Evolutionary conservation across 352 stramenopile genomes (phyloP), one percentile per base, ranked within the genome.

Genomic region (Phytophthora sojae): DNA sequence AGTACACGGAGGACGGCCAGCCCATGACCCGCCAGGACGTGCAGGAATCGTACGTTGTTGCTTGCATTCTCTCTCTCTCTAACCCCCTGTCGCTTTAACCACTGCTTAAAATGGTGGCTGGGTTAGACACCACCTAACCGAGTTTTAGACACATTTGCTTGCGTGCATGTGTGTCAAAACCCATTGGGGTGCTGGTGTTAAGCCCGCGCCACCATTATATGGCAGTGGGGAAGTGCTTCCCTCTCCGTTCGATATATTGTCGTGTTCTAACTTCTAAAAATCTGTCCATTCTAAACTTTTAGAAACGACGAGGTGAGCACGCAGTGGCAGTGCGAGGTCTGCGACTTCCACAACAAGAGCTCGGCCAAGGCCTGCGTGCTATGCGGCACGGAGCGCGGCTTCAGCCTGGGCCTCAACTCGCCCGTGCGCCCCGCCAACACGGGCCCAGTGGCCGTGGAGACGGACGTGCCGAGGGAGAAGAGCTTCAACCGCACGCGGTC

Each of bases 261-360:
- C 14, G 1, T 17, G 35, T 12, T 42, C 35, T 42, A 42, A 42
- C 35, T 42, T 42, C 35, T 42, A 42, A 42, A 42, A 42, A 42
- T 52, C n/a, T 25, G 45, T 52, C 8, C 39, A 0, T 52, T 2
- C 6, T 29, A 26, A 52, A 17, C 6, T 26, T 52, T 6, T 19
- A 52, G 45, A 45, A 88, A 80, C 45, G 89, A 96, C 67, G 89
- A 96, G 57, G 76, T 96, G 6, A 88, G 81, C 45, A 88, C 76
- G 6, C 87, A 96, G 67, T 96, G 89, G 89, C 91, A 94, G 68
- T 96, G 89, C 71, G 87, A 95, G 54, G 89, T 96, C 6, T 96
- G 89, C 65, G 89, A 96, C 73, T 96, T 96, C 69, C 85, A 94
- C 75, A 96, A 96, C 79, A 96, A 96, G 69, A 80, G 82, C 29